phyloP scores from a whole-genome alignment of 2,329 filamentous ascomycete genomes.

The Dothistroma pini region DNA sequence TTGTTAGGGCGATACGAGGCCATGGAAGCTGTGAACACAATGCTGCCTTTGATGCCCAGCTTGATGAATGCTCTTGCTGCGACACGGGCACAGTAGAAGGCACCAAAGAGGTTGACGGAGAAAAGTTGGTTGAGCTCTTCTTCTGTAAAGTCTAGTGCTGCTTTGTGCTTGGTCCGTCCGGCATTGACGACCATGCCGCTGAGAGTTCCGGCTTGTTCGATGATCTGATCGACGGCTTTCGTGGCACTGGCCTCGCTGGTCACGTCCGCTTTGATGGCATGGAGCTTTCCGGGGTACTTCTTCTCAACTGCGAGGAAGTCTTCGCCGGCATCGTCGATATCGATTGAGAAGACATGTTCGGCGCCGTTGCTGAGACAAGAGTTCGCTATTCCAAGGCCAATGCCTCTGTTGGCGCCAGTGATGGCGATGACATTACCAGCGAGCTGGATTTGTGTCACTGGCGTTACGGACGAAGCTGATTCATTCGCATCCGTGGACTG shows the following conservation, averaged over 20 bases:
- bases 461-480: no score
- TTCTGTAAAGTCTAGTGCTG: conserved; percentile 49
- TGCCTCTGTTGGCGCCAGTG: conserved; percentile 44
- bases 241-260: conserved; percentile 47
- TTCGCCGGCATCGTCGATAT: conserved; percentile 43
- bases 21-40: conserved; percentile 48
- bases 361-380: conserved; percentile 47
- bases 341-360: conserved; percentile 45
- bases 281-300: conserved; percentile 41
- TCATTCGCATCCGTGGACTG: no score
- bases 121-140: conserved; percentile 47
- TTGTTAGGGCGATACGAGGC: conserved; percentile 47
- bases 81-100: conserved; percentile 42
- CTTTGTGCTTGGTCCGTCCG: conserved; percentile 51
- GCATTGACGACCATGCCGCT: conserved; percentile 53
- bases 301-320: conserved; percentile 41
- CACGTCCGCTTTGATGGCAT: conserved; percentile 45
- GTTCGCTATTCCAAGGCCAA: conserved; percentile 48
- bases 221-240: conserved; percentile 44
- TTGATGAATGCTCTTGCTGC: conserved; percentile 46
- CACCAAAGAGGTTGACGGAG: conserved; percentile 44
- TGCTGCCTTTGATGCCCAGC: conserved; percentile 41
- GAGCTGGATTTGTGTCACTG: conserved; percentile 12
- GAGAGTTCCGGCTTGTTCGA: conserved; percentile 43
- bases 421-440: conserved; percentile 45